phyloP scores from a whole-genome alignment of 331 rosid genomes.

The Malus hybrid region DNA sequence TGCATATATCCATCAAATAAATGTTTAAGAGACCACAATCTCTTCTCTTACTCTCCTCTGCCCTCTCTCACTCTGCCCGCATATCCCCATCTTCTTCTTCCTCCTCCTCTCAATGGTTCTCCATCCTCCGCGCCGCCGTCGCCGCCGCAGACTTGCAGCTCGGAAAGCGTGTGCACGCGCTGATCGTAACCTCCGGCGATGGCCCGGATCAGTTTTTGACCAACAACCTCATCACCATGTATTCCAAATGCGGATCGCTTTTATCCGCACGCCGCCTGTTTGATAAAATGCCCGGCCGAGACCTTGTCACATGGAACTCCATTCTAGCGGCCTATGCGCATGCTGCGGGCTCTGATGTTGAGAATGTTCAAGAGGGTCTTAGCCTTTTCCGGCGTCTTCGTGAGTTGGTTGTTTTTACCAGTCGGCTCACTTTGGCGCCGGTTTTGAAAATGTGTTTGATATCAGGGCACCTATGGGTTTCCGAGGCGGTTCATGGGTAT shows the following conservation, averaged over 20 bases:
- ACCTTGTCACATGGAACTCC: slow-evolving; percentile 81
- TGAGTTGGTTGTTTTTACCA: slow-evolving; percentile 26
- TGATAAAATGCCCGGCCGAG: slow-evolving; percentile 42
- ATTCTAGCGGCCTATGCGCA: slow-evolving; percentile 62
- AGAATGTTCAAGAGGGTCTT: slow-evolving; percentile 39
- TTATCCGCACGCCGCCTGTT: slow-evolving; percentile 59
- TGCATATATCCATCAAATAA: background rate
- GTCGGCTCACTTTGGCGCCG: slow-evolving; percentile 62
- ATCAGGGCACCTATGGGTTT: slow-evolving; percentile 36
- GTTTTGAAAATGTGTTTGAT: slow-evolving; percentile 52
- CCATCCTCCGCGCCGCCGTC: slow-evolving; percentile 60
- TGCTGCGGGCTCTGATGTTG: slow-evolving; percentile 16
- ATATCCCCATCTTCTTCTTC: slow-evolving; percentile 3
- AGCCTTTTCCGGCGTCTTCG: slow-evolving; percentile 52
- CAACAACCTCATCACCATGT: slow-evolving; percentile 75
- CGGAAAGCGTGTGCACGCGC: slow-evolving; percentile 58
- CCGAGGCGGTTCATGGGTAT: slow-evolving; percentile 61
- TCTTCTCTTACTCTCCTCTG: background rate
- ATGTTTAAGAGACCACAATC: background rate
- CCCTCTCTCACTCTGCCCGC: background rate
- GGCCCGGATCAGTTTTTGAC: slow-evolving; percentile 38
- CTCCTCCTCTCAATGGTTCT: slow-evolving; percentile 40
- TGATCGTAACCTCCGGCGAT: slow-evolving; percentile 35
- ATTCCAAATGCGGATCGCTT: slow-evolving; percentile 60
- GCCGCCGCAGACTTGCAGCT: slow-evolving; percentile 42